Conservation (phyloP, 140 eudicot genomes). For the Bidens hawaiensis region DNA sequence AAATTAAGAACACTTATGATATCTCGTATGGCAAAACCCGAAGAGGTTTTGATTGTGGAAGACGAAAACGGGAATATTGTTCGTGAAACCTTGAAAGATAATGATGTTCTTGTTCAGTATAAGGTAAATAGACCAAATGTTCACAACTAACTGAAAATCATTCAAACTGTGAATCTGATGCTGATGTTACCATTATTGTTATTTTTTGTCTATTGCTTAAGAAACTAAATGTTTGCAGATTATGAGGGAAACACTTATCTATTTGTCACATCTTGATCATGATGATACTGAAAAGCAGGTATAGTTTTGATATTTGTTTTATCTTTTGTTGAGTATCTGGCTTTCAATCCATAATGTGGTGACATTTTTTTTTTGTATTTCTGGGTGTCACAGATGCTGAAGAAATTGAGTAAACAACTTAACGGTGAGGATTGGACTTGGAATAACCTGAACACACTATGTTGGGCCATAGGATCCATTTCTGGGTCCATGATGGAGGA, state of each 20-base stretch:
- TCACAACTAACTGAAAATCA: too few relatives aligned
- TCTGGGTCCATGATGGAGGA: slow-evolving; percentile 98
- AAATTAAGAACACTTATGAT: slow-evolving; percentile 84
- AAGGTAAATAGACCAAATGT: too few relatives aligned
- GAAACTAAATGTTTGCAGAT: slow-evolving; percentile 44
- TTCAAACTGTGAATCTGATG: too few relatives aligned
- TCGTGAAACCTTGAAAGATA: slow-evolving; percentile 98
- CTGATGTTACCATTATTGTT: too few relatives aligned
- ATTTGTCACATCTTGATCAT: slow-evolving; percentile 95
- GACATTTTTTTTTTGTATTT: background rate
- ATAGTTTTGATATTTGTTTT: slow-evolving; percentile 5
- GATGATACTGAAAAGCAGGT: slow-evolving; percentile 99
- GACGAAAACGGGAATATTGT: slow-evolving; percentile 99
- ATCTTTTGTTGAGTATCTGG: background rate
- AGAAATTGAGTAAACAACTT: slow-evolving; percentile 71
- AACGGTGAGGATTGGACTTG: slow-evolving; percentile 95
- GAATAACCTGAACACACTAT: slow-evolving; percentile 88
- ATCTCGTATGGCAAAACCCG: slow-evolving; percentile 99
- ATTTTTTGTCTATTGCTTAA: slow-evolving; percentile 8
- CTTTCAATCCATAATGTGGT: background rate
- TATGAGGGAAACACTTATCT: slow-evolving; percentile 94
- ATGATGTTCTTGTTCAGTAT: slow-evolving; percentile 95
- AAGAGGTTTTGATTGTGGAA: slow-evolving; percentile 94
- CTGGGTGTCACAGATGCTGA: slow-evolving; percentile 61
- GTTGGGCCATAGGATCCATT: slow-evolving; percentile 98